A percentile compares a stretch with the other conserved stretches of the same genome.
These are phyloP conservation scores for Fusarium praegraminearum DNA, from an alignment of 2,329 filamentous ascomycete species.

Conservation along the genomic window DNA sequence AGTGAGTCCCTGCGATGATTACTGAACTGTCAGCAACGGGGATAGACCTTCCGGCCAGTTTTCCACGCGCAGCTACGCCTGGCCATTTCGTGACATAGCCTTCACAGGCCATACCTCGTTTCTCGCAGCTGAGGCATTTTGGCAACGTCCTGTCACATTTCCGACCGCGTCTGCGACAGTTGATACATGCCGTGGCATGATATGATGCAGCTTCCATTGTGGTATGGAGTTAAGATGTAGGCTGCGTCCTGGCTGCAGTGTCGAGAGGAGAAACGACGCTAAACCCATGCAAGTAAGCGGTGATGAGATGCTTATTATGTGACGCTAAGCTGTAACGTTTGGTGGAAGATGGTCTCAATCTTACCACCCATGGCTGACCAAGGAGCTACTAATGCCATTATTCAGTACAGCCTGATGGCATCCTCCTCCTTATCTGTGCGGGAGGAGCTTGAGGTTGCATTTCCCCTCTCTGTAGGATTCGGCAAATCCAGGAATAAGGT, in stretches of 20 bases:
- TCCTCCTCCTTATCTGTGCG: neutral
- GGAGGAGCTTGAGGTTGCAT: neutral
- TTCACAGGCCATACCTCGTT: conserved; percentile 4
- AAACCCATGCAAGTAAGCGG: neutral
- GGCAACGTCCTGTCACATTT: conserved; percentile 14
- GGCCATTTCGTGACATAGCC: conserved; percentile 25
- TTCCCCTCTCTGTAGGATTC: neutral
- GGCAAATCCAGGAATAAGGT: neutral
- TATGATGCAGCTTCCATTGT: neutral
- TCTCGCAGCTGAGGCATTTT: conserved; percentile 5
- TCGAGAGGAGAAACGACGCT: neutral
- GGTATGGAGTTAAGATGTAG: neutral
- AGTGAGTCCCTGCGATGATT: fast-evolving
- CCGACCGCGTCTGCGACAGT: neutral
- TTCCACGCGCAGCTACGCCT: conserved; percentile 13
- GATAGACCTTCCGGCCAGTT: conserved; percentile 18
- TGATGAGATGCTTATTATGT: neutral
- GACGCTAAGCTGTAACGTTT: neutral
- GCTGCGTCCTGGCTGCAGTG: fast-evolving
- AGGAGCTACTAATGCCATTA: neutral
- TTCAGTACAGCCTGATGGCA: neutral
- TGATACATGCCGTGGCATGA: neutral
- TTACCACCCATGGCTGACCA: conserved; percentile 15
- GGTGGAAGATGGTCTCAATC: neutral
- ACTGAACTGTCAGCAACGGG: neutral